Evolutionary conservation across 2,329 filamentous ascomycete species (phyloP), one percentile per base, ranked within the genome.

Genomic region (Rhynchosporium graminicola): DNA sequence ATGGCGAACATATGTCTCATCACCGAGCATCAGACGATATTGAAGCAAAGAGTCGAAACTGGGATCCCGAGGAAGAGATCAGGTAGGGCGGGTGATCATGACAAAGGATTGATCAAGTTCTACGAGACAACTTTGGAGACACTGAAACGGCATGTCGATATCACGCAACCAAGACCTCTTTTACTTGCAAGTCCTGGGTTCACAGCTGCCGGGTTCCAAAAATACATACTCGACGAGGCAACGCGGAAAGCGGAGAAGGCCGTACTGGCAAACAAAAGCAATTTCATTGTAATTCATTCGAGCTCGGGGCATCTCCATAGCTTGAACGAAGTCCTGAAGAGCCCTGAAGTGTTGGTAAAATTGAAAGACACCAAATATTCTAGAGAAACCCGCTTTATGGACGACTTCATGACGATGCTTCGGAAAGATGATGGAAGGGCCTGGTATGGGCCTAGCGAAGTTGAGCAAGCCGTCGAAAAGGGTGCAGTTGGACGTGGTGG

Each of bases 171-270:
- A 20, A 83, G 88, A 15, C 92, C 93, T 0, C 78, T 98, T 12
- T 80, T 99, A 26, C 80, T 99, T 2, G 95, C 94, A 1, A 93
- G 90, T 64, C 94, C 95, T 0, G 95, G 94, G 0, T 99, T 96
- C 74, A 87, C 91, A 6, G 94, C 94, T 0, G 79, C 83, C 2
- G 87, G 88, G 26, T 97, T 99, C 74, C 87, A 90, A 60, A 86
- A 87, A 46, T 92, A 90, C 77, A 86, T 90, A 64, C 82, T 87
- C 60, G 87, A 86, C 42, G 85, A 88, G 63, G 85, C 80, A 1
- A 76, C 78, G 7, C 77, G 82, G 61, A 79, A 78, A 66, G 79
- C 76, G 2, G 90, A 96, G 74, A 95, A 94, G 75, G 78, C 83
- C 0, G 80, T 97, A 67, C 77, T 84, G 69, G 80, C 80, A 10